Conservation (phyloP, 1,139 yeast species). For the Yamadazyma diddensiae region DNA sequence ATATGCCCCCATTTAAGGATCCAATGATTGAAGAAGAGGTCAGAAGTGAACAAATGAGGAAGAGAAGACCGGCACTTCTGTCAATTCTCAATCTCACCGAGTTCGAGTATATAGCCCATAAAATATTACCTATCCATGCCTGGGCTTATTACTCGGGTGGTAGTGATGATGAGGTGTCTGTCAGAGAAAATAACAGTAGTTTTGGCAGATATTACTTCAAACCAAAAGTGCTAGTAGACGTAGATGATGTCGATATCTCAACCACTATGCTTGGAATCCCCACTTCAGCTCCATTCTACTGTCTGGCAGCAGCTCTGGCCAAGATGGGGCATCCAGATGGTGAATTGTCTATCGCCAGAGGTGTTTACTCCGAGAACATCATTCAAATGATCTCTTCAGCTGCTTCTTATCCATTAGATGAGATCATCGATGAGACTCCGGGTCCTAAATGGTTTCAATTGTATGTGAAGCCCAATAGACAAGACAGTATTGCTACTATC, state of each 20-base stretch:
- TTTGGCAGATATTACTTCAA: constrained; percentile 78
- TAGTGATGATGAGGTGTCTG: constrained; percentile 78
- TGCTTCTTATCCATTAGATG: constrained; percentile 55
- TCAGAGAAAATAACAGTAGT: constrained; percentile 81
- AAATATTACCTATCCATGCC: constrained; percentile 65
- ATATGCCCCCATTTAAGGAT: constrained; percentile 10
- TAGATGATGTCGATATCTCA: constrained; percentile 47
- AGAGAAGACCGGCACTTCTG: constrained; percentile 48
- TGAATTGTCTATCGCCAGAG: constrained; percentile 48
- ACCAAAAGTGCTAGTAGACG: constrained; percentile 72
- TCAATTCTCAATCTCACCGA: constrained; percentile 59
- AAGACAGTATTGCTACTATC: constrained; percentile 16
- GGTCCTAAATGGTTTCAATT: constrained; percentile 47
- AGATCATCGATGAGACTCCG: constrained; percentile 46
- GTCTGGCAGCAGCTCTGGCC: constrained; percentile 59
- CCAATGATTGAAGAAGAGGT: constrained; percentile 13
- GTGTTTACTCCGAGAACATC: constrained; percentile 43
- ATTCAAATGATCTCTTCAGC: constrained; percentile 58
- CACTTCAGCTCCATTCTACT: constrained; percentile 52
- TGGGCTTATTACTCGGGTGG: constrained; percentile 89
- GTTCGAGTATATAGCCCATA: constrained; percentile 74
- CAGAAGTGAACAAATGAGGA: constrained; percentile 11
- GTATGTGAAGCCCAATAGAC: constrained; percentile 40
- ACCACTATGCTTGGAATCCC: constrained; percentile 45
- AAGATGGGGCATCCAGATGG: constrained; percentile 57